Evolutionary conservation across 1,284 basidiomycete genomes (phyloP), one percentile per base, ranked within the genome.

Genomic region (Moesziomyces sp.): DNA sequence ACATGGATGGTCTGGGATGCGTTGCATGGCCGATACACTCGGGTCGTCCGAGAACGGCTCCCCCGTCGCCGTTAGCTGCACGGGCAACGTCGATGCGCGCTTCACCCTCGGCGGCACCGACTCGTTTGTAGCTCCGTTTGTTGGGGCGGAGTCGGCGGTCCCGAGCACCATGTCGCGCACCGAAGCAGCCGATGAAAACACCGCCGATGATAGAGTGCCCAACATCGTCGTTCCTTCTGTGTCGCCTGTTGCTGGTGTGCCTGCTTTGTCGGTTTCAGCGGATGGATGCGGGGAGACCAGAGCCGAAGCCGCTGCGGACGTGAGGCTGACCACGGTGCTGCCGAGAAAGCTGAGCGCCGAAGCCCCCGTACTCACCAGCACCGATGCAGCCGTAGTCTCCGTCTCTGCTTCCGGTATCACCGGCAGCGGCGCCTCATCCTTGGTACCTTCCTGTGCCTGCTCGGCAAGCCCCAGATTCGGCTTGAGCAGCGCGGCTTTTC

Each of bases 21-120:
- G 53, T 26, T 74, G 71, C 71, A 74, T 74, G 14, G 65, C 71
- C 2, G 65, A 59, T 26, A 74, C 63, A 55, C 54, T 56, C 1
- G 71, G 71, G 34, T 74, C 54, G 21, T 56, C 47, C 10, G 58
- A 61, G 46, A 74, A 74, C 4, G 61, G 71, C 42, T 61, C 53
- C 16, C 71, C 71, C 1, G 46, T 44, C 1, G 65, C 57, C 2
- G 60, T 65, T 47, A 51, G 51, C 34, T 74, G 71, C 10, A 63
- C 40, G 4, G 71, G 59, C 3, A 66, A 14, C 1, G 54, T 61
- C 4, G 52, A 49, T 18, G 61, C 53, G 26, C 61, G 52, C 2
- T 24, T 45, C 16, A 19, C 30, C 30, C 30, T 45, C 19, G 43
- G 13, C n/a, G n/a, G 19, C 8, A 21, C 16, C 13, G 11, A 9